Base-by-base conservation (phyloP, 2,329 filamentous ascomycete species). In the Calonectria multiphialidica region DNA sequence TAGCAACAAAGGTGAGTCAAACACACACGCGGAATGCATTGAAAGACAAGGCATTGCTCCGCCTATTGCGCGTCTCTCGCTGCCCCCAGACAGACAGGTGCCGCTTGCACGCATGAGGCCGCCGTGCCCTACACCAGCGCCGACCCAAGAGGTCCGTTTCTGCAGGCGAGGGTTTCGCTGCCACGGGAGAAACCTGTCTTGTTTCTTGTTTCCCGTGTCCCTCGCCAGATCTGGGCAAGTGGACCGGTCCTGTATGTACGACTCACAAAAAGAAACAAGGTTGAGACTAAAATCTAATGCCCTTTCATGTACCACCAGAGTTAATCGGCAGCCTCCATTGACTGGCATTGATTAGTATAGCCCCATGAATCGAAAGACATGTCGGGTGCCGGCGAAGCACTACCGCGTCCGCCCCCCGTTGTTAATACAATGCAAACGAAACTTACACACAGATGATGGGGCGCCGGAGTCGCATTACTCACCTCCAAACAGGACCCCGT, bases 351-450 rank as follows among this genome's bases (percentile, higher is more conserved):
- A 62, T 62, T 62, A 62, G 40, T 45, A 62, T 62, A 30, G 57
- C 37, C 15, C 40, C 57, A 44, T 62, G 18, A 62, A 21, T 55
- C 47, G 47, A 30, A 33, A 57, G 49, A 42, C n/a, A 28, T 30
- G 30, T 42, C 42, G 21, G 21, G n/a, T 35, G 21, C 35, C 35
- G 49, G 23, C 16, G 33, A 30, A 45, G 37, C 49, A 50, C 63
- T 30, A 42, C 47, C 30, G 55, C 35, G 21, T 25, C 33, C 21
- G 55, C 35, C 35, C 33, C 33, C 21, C 21, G 33, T 59, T 25
- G 40, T n/a, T 28, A 59, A 59, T 61, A 67, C 64, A 59, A 59
- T 35, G 64, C 40, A 67, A 59, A 59, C 64, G n/a, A 16, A 62
- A 62, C 37, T 30, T 62, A 62, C 57, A 62, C 57, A 42, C 57